Evolutionary conservation across 179 eudicot species (phyloP).

Genomic region (Dionaea muscipula): DNA sequence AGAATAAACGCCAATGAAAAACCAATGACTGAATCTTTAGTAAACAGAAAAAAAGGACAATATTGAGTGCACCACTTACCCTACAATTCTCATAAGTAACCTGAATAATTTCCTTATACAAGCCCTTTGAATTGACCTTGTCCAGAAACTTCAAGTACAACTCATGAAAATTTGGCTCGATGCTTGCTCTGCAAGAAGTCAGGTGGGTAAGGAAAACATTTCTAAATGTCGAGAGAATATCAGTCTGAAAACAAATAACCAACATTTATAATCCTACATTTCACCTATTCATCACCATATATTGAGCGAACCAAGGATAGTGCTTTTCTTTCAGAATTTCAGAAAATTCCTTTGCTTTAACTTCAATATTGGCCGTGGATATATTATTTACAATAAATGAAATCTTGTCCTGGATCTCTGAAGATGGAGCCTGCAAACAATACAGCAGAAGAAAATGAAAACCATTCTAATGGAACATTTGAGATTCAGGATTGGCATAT

Average conservation of each 20-base stretch:
- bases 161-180: conserved; percentile 89
- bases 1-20: not conserved
- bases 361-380: conserved; percentile 59
- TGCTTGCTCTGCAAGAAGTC: conserved; percentile 63
- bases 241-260: not conserved
- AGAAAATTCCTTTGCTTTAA: conserved; percentile 74
- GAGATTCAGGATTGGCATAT: not conserved
- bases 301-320: conserved; percentile 95
- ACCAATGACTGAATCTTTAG: not conserved
- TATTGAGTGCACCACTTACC: conserved; percentile 22
- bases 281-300: conserved; percentile 96
- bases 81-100: conserved; percentile 91
- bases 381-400: conserved; percentile 75
- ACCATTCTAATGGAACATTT: too few species aligned
- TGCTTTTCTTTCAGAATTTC: conserved; percentile 63
- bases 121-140: conserved; percentile 54
- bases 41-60: not conserved
- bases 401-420: conserved; percentile 81
- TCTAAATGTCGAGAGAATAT: not conserved
- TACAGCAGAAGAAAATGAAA: conserved; percentile 1
- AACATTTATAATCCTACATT: not conserved
- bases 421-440: conserved; percentile 59
- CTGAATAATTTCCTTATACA: conserved; percentile 60
- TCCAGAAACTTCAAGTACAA: conserved; percentile 85
- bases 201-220: not conserved